A percentile compares a stretch with the other conserved stretches of the same genome.
These are phyloP conservation scores for Neostapfia colusana DNA, from an alignment of 176 grass and related monocot genomes.

Conservation along the genomic window DNA sequence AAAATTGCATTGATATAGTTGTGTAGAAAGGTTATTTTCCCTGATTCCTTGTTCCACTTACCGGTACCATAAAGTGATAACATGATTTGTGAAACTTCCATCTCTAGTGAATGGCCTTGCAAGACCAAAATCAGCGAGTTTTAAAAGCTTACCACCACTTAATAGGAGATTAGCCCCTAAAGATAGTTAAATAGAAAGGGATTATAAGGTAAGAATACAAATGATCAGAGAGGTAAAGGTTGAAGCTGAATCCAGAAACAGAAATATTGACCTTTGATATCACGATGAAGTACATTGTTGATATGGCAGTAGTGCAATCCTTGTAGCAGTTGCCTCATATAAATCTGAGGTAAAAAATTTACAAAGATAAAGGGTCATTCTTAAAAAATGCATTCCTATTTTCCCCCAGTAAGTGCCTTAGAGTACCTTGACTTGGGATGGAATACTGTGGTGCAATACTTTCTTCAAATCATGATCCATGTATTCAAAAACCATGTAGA, in stretches of 20 bases:
- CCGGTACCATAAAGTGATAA: conserved; percentile 85
- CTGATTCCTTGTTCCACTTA: conserved; percentile 31
- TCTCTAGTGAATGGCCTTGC: conserved; percentile 76
- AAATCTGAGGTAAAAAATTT: conserved; percentile 40
- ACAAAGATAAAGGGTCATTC: conserved; percentile 27
- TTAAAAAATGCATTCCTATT: not conserved
- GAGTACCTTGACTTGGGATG: conserved; percentile 56
- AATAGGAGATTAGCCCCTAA: conserved; percentile 77
- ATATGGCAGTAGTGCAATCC: conserved; percentile 82
- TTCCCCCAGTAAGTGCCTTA: not conserved
- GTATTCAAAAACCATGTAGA: conserved; percentile 89
- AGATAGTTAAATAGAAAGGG: conserved; percentile 28
- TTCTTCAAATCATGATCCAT: conserved; percentile 90
- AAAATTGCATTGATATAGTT: conserved; percentile 13
- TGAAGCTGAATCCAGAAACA: conserved; percentile 29
- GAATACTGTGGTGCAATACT: conserved; percentile 52
- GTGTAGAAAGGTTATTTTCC: not conserved
- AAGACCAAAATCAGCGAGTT: conserved; percentile 83
- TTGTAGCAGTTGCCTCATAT: conserved; percentile 72
- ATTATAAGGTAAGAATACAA: conserved; percentile 13
- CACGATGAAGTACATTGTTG: conserved; percentile 79
- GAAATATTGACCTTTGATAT: conserved; percentile 76
- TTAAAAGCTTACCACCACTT: conserved; percentile 67
- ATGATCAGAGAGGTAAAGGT: conserved; percentile 4
- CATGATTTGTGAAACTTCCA: conserved; percentile 77